Percentiles rank a stretch among this genome's conserved stretches.
Conservation (phyloP, 129 eudicot species). For the Flaveria trinervia region DNA sequence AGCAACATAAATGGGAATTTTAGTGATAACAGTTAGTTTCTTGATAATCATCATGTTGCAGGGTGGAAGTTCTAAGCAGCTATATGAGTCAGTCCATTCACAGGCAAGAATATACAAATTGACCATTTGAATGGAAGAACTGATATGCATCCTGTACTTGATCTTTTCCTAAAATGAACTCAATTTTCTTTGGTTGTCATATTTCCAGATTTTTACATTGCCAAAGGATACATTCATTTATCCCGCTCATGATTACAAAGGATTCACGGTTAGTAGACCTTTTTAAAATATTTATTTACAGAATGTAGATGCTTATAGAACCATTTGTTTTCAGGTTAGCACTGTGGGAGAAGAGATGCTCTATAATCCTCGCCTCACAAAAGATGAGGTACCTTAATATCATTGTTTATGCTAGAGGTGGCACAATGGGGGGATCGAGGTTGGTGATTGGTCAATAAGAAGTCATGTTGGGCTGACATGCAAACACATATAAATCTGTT, state of each 20-base stretch:
- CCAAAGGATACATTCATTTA: constrained; percentile 80
- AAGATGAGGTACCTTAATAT: constrained; percentile 66
- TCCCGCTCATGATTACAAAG: constrained; percentile 99
- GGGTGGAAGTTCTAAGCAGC: constrained; percentile 95
- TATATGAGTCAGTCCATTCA: constrained; percentile 86
- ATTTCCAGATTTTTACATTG: constrained; percentile 75
- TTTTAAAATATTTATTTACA: background rate
- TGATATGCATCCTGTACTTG: background rate
- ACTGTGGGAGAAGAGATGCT: constrained; percentile 93
- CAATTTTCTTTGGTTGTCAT: constrained; percentile 18
- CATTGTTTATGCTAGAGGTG: background rate
- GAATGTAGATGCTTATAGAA: constrained; percentile 27
- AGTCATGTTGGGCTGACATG: background rate
- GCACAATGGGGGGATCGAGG: background rate
- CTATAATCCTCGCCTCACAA: constrained; percentile 81
- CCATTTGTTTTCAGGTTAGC: constrained; percentile 56
- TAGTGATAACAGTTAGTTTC: background rate
- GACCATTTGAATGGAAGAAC: background rate
- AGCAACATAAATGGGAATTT: background rate
- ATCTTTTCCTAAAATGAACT: constrained; percentile 6
- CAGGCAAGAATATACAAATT: constrained; percentile 60
- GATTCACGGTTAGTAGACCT: constrained; percentile 65
- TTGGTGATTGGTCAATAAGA: background rate
- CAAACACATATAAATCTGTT: background rate
- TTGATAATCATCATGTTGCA: constrained; percentile 30